Evolutionary conservation across 768 basidiomycete species (phyloP).

Genomic region (Tylopilus subfusipes): DNA sequence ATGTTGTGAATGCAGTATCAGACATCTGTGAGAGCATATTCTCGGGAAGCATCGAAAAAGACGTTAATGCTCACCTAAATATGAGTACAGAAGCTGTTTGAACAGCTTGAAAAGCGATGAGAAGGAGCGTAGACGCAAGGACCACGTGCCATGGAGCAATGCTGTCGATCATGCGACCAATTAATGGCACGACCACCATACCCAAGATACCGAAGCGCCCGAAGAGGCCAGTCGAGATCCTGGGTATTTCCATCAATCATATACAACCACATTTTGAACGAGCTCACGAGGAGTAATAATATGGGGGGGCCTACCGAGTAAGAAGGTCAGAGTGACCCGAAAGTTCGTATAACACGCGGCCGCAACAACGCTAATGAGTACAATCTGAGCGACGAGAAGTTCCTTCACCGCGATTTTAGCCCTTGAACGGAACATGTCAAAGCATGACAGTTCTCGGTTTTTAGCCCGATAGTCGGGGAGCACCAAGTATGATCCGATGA

Average conservation of each 20-base stretch:
- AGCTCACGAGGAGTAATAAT: constrained; percentile 63
- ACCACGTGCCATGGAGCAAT: constrained; percentile 73
- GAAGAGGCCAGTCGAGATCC: constrained; percentile 50
- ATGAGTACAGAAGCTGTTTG: constrained; percentile 49
- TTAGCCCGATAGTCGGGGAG: neutral
- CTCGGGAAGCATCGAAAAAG: neutral
- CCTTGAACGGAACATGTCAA: neutral
- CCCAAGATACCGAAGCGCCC: constrained; percentile 67
- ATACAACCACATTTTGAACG: neutral
- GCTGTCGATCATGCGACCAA: constrained; percentile 62
- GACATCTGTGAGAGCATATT: neutral
- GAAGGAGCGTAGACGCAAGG: constrained; percentile 45
- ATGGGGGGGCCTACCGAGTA: constrained; percentile 69
- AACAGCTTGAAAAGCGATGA: constrained; percentile 51
- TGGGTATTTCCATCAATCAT: neutral
- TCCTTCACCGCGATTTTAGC: neutral
- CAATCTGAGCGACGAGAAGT: neutral
- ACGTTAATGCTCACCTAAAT: neutral
- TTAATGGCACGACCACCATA: constrained; percentile 61
- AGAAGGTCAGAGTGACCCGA: constrained; percentile 75
- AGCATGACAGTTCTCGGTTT: neutral
- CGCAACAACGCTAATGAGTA: neutral
- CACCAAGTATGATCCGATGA: neutral
- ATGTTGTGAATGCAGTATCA: constrained; percentile 16
- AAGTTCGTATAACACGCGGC: constrained; percentile 42